These are phyloP conservation scores for Fusarium sp. DNA, from an alignment of 2,329 filamentous ascomycete species.

Conservation along the genomic window DNA sequence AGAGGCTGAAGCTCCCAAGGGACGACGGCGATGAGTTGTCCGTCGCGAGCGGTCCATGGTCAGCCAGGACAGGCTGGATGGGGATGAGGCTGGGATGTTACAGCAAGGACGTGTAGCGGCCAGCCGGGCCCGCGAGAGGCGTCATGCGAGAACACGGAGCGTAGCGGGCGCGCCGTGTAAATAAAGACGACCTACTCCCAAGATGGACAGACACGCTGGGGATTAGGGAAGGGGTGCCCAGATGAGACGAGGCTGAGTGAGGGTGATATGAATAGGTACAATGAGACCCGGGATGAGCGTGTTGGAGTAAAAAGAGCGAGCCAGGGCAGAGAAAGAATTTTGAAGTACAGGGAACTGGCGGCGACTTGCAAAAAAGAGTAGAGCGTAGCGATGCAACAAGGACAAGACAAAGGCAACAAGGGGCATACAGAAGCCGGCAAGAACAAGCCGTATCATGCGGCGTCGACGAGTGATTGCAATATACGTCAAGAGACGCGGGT, in stretches of 20 bases:
- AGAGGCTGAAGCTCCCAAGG: slow-evolving; percentile 48
- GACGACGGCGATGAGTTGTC: slow-evolving; percentile 49
- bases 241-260: slow-evolving; percentile 32
- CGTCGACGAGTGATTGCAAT: slow-evolving; percentile 13
- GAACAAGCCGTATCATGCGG: background rate
- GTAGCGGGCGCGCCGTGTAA: slow-evolving; percentile 29
- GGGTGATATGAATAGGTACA: slow-evolving; percentile 34
- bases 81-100: slow-evolving; percentile 43
- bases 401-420: slow-evolving; percentile 22
- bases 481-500: slow-evolving; percentile 34
- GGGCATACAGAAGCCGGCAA: background rate
- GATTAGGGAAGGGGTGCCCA: slow-evolving; percentile 9
- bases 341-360: slow-evolving; percentile 44
- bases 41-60: slow-evolving; percentile 55
- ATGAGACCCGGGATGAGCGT: slow-evolving; percentile 42
- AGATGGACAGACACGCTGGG: slow-evolving; percentile 14
- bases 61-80: slow-evolving; percentile 41
- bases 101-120: slow-evolving; percentile 45
- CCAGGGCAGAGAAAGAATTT: slow-evolving; percentile 48
- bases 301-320: slow-evolving; percentile 45
- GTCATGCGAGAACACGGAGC: slow-evolving; percentile 41
- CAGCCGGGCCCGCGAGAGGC: slow-evolving; percentile 44
- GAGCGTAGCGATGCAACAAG: slow-evolving; percentile 22
- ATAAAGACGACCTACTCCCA: background rate
- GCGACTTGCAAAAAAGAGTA: slow-evolving; percentile 33